A percentile compares a stretch with the other conserved stretches of the same genome.
These are phyloP conservation scores for Escovopsis sp. DNA, from an alignment of 2,329 filamentous ascomycete genomes.

Conservation along the genomic window DNA sequence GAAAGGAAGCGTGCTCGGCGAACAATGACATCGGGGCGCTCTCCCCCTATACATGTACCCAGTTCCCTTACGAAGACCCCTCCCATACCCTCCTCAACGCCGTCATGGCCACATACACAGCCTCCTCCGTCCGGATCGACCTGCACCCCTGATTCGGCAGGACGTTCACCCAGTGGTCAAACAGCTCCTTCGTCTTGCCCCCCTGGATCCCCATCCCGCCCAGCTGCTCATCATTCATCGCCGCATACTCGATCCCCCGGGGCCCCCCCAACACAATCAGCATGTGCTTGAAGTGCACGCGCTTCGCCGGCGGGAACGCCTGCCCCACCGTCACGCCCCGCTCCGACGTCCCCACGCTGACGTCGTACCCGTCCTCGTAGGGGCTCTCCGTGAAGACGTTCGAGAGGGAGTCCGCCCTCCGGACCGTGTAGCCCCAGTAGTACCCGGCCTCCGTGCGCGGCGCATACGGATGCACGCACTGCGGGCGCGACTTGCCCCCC, in stretches of 20 bases:
- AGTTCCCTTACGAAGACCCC: too few species aligned
- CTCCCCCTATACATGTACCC: too few species aligned
- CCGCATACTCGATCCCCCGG: slow-evolving; percentile 61
- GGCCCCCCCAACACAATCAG: slow-evolving; percentile 71
- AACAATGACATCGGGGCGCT: too few species aligned
- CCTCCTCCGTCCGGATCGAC: slow-evolving; percentile 73
- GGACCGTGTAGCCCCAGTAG: slow-evolving; percentile 72
- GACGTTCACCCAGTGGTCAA: slow-evolving; percentile 75
- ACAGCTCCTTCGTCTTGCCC: slow-evolving; percentile 51
- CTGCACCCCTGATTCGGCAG: slow-evolving; percentile 67
- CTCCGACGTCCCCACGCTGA: slow-evolving; percentile 74
- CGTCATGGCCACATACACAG: slow-evolving; percentile 61
- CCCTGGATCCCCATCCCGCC: slow-evolving; percentile 47
- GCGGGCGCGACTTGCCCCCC: slow-evolving; percentile 26
- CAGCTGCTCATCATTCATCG: slow-evolving; percentile 42
- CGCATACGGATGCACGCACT: slow-evolving; percentile 49
- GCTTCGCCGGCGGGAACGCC: slow-evolving; percentile 28
- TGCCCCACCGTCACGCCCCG: slow-evolving; percentile 41
- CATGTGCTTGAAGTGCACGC: slow-evolving; percentile 48
- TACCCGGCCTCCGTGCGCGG: slow-evolving; percentile 65
- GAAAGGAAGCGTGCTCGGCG: too few species aligned
- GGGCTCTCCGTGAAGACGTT: slow-evolving; percentile 62
- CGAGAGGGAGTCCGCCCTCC: slow-evolving; percentile 50
- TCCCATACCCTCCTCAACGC: slow-evolving; percentile 46
- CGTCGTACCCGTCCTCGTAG: slow-evolving; percentile 64